Conservation (phyloP, 2,329 filamentous ascomycete species). For the Alternaria arborescens region DNA sequence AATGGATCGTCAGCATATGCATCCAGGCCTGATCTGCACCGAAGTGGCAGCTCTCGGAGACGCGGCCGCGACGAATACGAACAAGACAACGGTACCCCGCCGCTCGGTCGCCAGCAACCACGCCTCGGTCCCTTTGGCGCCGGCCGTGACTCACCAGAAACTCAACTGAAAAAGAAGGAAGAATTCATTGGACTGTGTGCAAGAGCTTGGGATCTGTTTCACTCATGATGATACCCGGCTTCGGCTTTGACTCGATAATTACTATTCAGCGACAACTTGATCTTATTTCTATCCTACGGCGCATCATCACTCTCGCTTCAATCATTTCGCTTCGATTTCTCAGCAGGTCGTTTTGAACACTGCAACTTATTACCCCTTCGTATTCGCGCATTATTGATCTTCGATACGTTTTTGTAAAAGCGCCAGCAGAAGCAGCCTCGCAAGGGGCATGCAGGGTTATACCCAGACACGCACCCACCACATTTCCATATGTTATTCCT, state of each 20-base stretch:
- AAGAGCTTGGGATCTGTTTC: conserved; percentile 95
- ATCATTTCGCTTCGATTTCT: conserved; percentile 27
- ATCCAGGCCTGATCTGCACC: conserved; percentile 45
- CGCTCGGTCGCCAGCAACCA: conserved; percentile 71
- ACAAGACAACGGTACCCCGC: conserved; percentile 82
- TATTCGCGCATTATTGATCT: conserved; percentile 16
- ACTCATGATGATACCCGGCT: conserved; percentile 67
- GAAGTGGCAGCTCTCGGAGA: conserved; percentile 72
- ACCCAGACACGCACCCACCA: conserved; percentile 13
- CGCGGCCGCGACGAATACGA: conserved; percentile 91
- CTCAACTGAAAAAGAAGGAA: conserved; percentile 85
- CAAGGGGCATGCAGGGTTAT: conserved; percentile 32
- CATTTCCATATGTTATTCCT: conserved; percentile 15
- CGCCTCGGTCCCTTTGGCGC: conserved; percentile 74
- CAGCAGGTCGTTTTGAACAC: conserved; percentile 13
- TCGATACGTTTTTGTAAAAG: conserved; percentile 29
- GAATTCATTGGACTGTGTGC: conserved; percentile 89
- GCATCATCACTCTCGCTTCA: conserved; percentile 35
- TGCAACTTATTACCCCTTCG: conserved; percentile 25
- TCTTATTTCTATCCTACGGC: conserved; percentile 24
- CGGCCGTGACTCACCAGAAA: conserved; percentile 83
- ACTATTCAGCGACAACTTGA: conserved; percentile 17
- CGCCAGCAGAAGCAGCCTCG: conserved; percentile 17
- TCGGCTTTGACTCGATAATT: conserved; percentile 21
- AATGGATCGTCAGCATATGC: conserved; percentile 41